These are phyloP conservation scores for Leishmania lainsoni DNA, from an alignment of 208 protist species.

Conservation along the genomic window DNA sequence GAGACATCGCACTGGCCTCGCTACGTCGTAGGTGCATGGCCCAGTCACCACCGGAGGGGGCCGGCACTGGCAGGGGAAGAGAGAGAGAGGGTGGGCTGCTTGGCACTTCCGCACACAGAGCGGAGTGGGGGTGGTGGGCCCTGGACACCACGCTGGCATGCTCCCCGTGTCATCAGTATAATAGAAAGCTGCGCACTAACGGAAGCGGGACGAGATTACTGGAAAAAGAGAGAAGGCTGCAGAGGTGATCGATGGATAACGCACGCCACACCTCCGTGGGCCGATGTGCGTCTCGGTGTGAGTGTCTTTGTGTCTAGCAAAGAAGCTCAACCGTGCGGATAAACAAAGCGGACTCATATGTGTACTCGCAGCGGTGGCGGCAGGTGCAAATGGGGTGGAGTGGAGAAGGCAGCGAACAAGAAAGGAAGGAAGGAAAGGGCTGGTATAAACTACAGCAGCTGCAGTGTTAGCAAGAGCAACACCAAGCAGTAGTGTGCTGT, in stretches of 20 bases:
- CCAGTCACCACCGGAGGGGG: not conserved
- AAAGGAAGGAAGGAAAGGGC: not conserved
- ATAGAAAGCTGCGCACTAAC: not conserved
- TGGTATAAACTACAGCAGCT: not conserved
- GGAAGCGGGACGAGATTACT: not conserved
- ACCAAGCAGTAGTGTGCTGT: not conserved
- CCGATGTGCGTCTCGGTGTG: not conserved
- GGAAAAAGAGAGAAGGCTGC: not conserved
- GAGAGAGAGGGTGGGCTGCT: no score
- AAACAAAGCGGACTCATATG: not conserved
- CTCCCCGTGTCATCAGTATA: no score
- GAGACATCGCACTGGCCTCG: not conserved
- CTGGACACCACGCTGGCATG: no score
- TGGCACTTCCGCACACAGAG: no score
- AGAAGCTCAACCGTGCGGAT: not conserved
- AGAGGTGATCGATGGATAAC: not conserved
- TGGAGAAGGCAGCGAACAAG: not conserved
- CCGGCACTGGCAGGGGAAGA: no score
- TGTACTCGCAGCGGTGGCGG: not conserved
- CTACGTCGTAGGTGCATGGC: not conserved
- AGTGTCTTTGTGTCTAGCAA: not conserved
- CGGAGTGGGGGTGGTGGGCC: no score
- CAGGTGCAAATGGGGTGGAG: not conserved
- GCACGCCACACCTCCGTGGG: not conserved
- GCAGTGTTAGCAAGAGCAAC: not conserved